Evolutionary conservation across 1,284 basidiomycete species (phyloP).

Genomic region (Papiliotrema laurentii): DNA sequence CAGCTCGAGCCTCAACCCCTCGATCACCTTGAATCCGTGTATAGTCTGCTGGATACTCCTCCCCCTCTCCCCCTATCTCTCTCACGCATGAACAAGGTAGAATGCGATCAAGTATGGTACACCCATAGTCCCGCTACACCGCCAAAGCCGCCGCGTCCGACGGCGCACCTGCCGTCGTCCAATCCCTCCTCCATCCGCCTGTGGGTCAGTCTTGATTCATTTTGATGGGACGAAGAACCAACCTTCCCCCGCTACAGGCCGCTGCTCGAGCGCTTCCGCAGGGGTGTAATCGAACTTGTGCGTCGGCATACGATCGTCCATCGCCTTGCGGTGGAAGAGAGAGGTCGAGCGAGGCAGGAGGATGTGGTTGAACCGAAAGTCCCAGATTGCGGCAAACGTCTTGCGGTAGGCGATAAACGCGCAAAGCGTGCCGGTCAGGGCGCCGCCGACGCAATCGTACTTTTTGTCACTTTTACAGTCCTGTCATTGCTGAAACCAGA

Average conservation of each 20-base stretch:
- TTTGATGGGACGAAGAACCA: no score
- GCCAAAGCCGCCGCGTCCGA: slow-evolving; percentile 23
- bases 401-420: slow-evolving; percentile 56
- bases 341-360: slow-evolving; percentile 49
- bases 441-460: slow-evolving; percentile 57
- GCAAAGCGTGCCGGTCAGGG: slow-evolving; percentile 52
- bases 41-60: no score
- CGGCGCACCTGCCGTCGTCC: slow-evolving; percentile 25
- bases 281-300: slow-evolving; percentile 25
- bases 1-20: no score
- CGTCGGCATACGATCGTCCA: slow-evolving; percentile 11
- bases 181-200: slow-evolving; percentile 28
- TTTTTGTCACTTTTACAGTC: slow-evolving; percentile 13
- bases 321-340: slow-evolving; percentile 23
- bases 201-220: background rate
- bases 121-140: no score
- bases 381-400: slow-evolving; percentile 56
- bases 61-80: no score
- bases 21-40: no score
- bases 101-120: background rate
- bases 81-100: no score
- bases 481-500: background rate
- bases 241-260: slow-evolving; percentile 28
- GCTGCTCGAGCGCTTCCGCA: slow-evolving; percentile 20
- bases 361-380: slow-evolving; percentile 59